phyloP scores from a whole-genome alignment of 495 filamentous ascomycete species.

The Tirmania nivea region DNA sequence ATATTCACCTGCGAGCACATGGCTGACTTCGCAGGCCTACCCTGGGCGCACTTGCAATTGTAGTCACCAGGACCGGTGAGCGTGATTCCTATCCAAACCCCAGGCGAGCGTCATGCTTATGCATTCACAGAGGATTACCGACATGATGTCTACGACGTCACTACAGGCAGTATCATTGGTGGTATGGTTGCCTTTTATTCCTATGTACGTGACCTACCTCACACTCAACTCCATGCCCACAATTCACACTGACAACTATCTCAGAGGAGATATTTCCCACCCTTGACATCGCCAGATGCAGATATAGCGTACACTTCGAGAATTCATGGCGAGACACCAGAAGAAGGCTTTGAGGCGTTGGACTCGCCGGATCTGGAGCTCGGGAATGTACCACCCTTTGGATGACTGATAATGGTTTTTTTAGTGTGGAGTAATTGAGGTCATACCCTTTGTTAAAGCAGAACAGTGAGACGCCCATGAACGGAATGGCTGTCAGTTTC shows the following conservation, averaged over 20 bases:
- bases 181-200: conserved; percentile 56
- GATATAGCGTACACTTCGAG: conserved; percentile 22
- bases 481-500: too few species aligned
- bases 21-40: not conserved
- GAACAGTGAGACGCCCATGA: too few species aligned
- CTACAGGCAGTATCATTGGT: conserved; percentile 50
- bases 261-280: conserved; percentile 29
- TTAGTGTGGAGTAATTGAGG: too few species aligned
- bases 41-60: not conserved
- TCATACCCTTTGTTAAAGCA: too few species aligned
- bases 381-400: too few species aligned
- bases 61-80: not conserved
- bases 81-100: too few species aligned
- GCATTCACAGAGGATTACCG: conserved; percentile 70
- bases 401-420: too few species aligned
- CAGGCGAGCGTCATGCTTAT: too few species aligned
- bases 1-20: not conserved
- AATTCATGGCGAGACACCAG: not conserved
- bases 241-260: not conserved
- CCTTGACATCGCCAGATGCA: conserved; percentile 26
- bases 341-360: not conserved
- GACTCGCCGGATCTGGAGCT: not conserved
- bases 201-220: conserved; percentile 25
- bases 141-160: conserved; percentile 88
- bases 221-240: not conserved